A percentile compares a stretch with the other conserved stretches of the same genome.
phyloP scores from a whole-genome alignment of 1,284 basidiomycete genomes.

The Cryptococcus floricola region DNA sequence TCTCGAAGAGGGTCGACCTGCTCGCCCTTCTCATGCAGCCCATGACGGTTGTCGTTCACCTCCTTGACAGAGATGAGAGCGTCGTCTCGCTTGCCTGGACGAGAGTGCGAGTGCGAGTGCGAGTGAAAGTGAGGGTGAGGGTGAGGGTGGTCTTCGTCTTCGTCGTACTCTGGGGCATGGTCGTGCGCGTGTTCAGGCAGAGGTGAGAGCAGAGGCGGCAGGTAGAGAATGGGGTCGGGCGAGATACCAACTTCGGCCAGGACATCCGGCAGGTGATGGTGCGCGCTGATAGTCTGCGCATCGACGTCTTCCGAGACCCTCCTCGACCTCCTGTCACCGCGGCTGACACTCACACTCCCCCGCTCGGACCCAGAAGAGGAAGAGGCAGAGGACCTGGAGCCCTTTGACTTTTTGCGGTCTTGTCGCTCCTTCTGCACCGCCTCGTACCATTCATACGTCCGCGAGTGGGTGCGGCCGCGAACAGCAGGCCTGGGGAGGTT shows the following conservation, averaged over 20 bases:
- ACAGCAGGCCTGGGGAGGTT: neutral
- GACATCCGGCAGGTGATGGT: constrained; percentile 7
- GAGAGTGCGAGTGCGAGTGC: neutral
- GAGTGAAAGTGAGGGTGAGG: neutral
- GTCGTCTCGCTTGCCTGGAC: no score
- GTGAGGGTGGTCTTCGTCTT: neutral
- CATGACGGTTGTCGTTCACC: neutral
- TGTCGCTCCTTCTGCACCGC: neutral
- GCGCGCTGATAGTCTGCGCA: constrained; percentile 6
- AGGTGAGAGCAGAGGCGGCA: constrained; percentile 73
- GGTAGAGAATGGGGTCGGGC: constrained; percentile 61
- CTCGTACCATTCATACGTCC: constrained; percentile 6
- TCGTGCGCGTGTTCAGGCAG: constrained; percentile 48
- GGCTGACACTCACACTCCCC: neutral
- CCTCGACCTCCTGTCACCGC: neutral
- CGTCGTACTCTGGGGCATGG: constrained; percentile 21
- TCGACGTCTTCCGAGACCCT: neutral
- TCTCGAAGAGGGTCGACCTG: constrained; percentile 10
- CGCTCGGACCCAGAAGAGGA: neutral
- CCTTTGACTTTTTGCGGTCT: neutral
- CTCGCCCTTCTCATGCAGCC: neutral
- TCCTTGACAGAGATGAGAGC: neutral
- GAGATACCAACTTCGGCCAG: constrained; percentile 35
- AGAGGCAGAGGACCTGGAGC: neutral
- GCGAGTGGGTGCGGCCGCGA: constrained; percentile 3